Evolutionary conservation across 2,329 filamentous ascomycete species (phyloP).

Genomic region (Camillea tinctor): DNA sequence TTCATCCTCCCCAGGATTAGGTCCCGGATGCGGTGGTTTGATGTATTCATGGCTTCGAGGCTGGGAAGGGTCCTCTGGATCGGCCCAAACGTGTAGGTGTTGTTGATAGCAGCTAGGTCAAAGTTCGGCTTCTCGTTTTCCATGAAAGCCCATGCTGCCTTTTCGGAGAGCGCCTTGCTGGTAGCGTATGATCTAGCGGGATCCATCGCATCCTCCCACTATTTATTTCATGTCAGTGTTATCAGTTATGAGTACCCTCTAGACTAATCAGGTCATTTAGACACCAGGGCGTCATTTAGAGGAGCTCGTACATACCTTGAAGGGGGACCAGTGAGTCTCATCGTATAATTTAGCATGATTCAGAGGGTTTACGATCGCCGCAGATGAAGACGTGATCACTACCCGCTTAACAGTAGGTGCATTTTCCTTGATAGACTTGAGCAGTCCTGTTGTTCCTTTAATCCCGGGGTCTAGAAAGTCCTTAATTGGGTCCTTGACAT

Average conservation of each 20-base stretch:
- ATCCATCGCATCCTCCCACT: conserved; percentile 34
- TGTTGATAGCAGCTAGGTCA: conserved; percentile 59
- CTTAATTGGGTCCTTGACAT: conserved; percentile 48
- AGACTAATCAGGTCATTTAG: no score
- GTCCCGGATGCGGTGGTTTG: conserved; percentile 65
- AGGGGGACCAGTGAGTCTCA: conserved; percentile 39
- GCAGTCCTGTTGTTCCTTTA: conserved; percentile 48
- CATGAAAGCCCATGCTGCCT: conserved; percentile 64
- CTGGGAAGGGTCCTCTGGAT: conserved; percentile 62
- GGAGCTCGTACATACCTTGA: conserved; percentile 19
- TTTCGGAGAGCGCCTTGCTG: conserved; percentile 63
- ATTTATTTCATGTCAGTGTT: neutral
- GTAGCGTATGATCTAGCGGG: conserved; percentile 33
- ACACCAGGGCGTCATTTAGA: no score
- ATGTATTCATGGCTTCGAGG: conserved; percentile 68
- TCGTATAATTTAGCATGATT: conserved; percentile 39
- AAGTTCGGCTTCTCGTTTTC: conserved; percentile 56
- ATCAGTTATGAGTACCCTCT: neutral
- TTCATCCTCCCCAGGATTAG: conserved; percentile 63
- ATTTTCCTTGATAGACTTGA: conserved; percentile 45
- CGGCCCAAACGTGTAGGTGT: conserved; percentile 63
- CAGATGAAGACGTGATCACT: conserved; percentile 52
- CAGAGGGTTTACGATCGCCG: conserved; percentile 40
- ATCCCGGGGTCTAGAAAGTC: conserved; percentile 57
- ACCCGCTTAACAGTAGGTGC: conserved; percentile 60